Conservation (phyloP, 352 stramenopile genomes). For the Phytopythium litorale region DNA sequence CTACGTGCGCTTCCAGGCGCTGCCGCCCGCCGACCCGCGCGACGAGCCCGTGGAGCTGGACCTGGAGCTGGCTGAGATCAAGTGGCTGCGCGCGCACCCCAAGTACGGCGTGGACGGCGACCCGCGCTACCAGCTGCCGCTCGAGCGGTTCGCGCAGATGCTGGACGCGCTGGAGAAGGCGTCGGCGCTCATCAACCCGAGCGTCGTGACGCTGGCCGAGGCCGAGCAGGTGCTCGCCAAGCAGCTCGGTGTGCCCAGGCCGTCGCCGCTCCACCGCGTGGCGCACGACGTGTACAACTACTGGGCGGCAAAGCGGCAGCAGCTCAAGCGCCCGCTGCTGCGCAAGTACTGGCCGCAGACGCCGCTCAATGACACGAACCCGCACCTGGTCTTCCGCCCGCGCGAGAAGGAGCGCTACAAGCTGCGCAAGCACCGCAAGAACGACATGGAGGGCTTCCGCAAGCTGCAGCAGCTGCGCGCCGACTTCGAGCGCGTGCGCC, state of each 20-base stretch:
- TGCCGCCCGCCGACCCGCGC: constrained; percentile 37
- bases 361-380: constrained; percentile 96
- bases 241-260: constrained; percentile 50
- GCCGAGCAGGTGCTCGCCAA: constrained; percentile 75
- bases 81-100: constrained; percentile 79
- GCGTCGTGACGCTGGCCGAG: constrained; percentile 65
- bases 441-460: constrained; percentile 94
- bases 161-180: constrained; percentile 87
- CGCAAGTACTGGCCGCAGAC: constrained; percentile 96
- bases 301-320: constrained; percentile 93
- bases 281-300: constrained; percentile 92
- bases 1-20: constrained; percentile 80
- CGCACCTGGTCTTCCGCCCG: constrained; percentile 97
- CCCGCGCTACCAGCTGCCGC: constrained; percentile 71
- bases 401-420: constrained; percentile 98
- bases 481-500: constrained; percentile 91
- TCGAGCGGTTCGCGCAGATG: constrained; percentile 72
- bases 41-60: constrained; percentile 66
- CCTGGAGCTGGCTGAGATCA: constrained; percentile 81
- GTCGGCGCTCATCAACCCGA: constrained; percentile 74
- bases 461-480: constrained; percentile 92
- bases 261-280: constrained; percentile 63
- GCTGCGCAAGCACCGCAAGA: constrained; percentile 94
- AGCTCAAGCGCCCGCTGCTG: constrained; percentile 91
- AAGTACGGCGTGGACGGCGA: constrained; percentile 82